Evolutionary conservation across 306 rosid species (phyloP), one percentile per base, ranked within the genome.

Genomic region (Cercis canadensis): DNA sequence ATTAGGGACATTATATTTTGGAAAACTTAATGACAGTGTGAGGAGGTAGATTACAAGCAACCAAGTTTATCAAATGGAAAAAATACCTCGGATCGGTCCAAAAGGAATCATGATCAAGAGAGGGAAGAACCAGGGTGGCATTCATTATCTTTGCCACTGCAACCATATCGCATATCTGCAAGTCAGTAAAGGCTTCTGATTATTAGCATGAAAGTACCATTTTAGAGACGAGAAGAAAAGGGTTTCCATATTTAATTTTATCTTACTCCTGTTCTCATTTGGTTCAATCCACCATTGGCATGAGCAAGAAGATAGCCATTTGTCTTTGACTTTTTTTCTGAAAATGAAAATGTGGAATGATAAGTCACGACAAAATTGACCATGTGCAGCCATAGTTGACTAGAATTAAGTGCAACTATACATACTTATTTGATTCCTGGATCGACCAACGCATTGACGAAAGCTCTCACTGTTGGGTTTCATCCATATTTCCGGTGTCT

Each of bases 151-250:
- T 95, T 58, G 99, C 96, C 80, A 89, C 92, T 7, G 96, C 99
- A 77, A 95, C 99, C 99, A 95, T 95, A 70, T 95, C 99, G 72
- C 99, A 95, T 82, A 95, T 92, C 99, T 95, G 93, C 80, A 77
- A 21, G 57, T 61, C 70, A 68, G 34, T 65, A 17, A 55, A 19
- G 13, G 12, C 29, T 39, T 72, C 19, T n/a, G 17, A 15, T 54
- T 21, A 61, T 88, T 67, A 88, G 82, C 69, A 10, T 32, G 46
- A 70, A 84, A 65, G 33, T 21, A 15, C 13, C 65, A 57, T 6
- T 10, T 12, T 13, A 4, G 36, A 58, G 43, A 56, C 12, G 6
- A 69, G 58, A 18, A 37, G 46, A 68, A 45, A 54, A 39, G 8
- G 8, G 11, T 11, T 57, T 13, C 18, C 11, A 61, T 51, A 10